Base-by-base conservation (phyloP, 306 rosid species). In the Cyamopsis tetragonoloba region DNA sequence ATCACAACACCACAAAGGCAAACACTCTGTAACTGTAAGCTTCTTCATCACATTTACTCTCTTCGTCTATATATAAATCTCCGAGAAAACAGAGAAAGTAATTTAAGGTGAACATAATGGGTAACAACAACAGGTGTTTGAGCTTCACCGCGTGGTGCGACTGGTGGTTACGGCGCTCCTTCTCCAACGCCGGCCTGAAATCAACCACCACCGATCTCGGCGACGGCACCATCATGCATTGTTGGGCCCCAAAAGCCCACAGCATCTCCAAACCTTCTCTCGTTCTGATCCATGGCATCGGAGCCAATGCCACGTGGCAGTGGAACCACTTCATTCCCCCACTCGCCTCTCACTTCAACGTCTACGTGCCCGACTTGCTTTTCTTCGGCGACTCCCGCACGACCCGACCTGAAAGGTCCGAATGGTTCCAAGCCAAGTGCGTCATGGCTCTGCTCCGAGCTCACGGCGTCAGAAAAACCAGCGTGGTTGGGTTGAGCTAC, bases 271-370 rank as follows among this genome's bases (percentile, higher is more conserved):
- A 87, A 28, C 93, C 91, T 11, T 79, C 77, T 2, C 75, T 87
- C 4, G 65, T 89, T 15, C 84, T 90, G 23, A 68, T 90, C 73
- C 95, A 90, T 7, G 95, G 95, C 7, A 26, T 90, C 35, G 95
- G 95, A 11, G 95, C 89, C 61, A 87, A 85, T 73, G 93, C 96
- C 58, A 75, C 83, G 96, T 89, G 96, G 96, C 96, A 87, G 72
- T 87, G 95, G 95, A 78, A 75, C 68, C 59, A 51, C 3, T 68
- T 85, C 81, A 8, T 87, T 79, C 82, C 0, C 86, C 87, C 63
- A 19, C 68, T n/a, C 2, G 53, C 23, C n/a, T n/a, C n/a, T n/a
- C 81, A 70, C 49, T 89, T 89, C 89, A 89, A 86, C 70, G 71
- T 89, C 72, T 89, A 74, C 53, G 79, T 89, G 13, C 96, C 96